Evolutionary conservation across 768 basidiomycete genomes (phyloP).

Genomic region (Suillus plorans): DNA sequence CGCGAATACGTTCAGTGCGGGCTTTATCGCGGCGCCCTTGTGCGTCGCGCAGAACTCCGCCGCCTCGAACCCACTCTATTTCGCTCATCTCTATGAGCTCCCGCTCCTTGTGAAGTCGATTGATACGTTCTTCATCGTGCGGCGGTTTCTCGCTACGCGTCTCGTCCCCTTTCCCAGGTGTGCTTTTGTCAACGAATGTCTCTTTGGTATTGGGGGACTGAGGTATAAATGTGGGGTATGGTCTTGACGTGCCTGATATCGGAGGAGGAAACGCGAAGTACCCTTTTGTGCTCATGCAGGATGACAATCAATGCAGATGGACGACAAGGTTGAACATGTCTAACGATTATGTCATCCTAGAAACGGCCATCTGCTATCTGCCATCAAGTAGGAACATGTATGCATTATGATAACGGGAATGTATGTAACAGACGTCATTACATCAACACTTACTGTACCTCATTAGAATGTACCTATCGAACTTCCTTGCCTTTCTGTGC

Average conservation of each 20-base stretch:
- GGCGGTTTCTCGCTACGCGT: conserved; percentile 1
- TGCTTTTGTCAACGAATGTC: background rate
- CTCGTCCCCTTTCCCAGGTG: background rate
- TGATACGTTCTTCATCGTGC: conserved; percentile 16
- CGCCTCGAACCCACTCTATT: conserved; percentile 59
- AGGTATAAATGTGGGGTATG: background rate
- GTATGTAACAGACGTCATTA: background rate
- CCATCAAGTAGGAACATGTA: background rate
- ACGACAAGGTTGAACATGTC: background rate
- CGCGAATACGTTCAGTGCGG: conserved; percentile 48
- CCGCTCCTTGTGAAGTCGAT: conserved; percentile 33
- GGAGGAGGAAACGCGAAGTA: conserved; percentile 5
- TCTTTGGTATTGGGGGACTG: background rate
- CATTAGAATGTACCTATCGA: background rate
- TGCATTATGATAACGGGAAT: background rate
- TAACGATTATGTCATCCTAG: background rate
- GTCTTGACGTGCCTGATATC: background rate
- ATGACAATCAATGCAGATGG: background rate
- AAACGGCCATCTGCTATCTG: too few species aligned
- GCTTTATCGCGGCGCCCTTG: conserved; percentile 47
- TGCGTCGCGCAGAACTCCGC: conserved; percentile 53
- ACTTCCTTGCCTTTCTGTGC: conserved; percentile 24
- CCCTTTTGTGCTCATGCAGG: background rate
- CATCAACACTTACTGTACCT: background rate
- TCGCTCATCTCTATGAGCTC: conserved; percentile 49